phyloP scores from a whole-genome alignment of 2,329 filamentous ascomycete species.

The Diplocarpon mali region DNA sequence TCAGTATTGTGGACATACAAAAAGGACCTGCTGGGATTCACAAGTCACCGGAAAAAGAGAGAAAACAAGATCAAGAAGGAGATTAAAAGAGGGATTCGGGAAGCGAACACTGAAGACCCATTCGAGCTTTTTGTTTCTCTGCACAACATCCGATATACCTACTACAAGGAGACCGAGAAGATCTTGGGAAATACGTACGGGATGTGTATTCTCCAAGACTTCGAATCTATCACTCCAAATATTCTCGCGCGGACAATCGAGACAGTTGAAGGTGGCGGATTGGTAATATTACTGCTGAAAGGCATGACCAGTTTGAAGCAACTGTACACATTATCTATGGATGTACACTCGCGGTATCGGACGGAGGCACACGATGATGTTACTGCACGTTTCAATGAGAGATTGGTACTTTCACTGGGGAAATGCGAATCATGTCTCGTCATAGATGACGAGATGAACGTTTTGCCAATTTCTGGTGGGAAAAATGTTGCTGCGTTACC shows the following conservation, averaged over 20 bases:
- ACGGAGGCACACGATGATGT: constrained; percentile 96
- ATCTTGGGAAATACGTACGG: constrained; percentile 96
- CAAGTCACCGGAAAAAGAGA: constrained; percentile 92
- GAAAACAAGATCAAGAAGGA: constrained; percentile 98
- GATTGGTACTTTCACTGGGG: constrained; percentile 91
- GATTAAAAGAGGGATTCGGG: constrained; percentile 86
- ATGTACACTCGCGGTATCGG: constrained; percentile 89
- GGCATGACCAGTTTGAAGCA: constrained; percentile 96
- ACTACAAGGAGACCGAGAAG: constrained; percentile 99
- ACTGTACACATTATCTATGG: constrained; percentile 94
- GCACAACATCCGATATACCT: constrained; percentile 96
- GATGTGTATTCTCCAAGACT: constrained; percentile 97
- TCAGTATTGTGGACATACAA: constrained; percentile 98
- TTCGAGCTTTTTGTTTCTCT: constrained; percentile 96
- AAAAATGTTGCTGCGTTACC: constrained; percentile 79
- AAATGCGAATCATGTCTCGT: constrained; percentile 90
- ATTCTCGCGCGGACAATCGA: constrained; percentile 89
- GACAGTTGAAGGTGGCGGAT: constrained; percentile 89
- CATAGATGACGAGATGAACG: constrained; percentile 95
- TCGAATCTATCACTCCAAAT: constrained; percentile 96
- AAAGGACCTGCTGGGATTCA: constrained; percentile 91
- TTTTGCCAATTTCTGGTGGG: constrained; percentile 90
- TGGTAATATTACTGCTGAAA: constrained; percentile 85
- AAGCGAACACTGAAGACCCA: constrained; percentile 84
- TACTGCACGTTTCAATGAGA: constrained; percentile 91